Evolutionary conservation across 345 rosid species (phyloP), one percentile per base, ranked within the genome.

Genomic region (Aquilaria yunnanensis): DNA sequence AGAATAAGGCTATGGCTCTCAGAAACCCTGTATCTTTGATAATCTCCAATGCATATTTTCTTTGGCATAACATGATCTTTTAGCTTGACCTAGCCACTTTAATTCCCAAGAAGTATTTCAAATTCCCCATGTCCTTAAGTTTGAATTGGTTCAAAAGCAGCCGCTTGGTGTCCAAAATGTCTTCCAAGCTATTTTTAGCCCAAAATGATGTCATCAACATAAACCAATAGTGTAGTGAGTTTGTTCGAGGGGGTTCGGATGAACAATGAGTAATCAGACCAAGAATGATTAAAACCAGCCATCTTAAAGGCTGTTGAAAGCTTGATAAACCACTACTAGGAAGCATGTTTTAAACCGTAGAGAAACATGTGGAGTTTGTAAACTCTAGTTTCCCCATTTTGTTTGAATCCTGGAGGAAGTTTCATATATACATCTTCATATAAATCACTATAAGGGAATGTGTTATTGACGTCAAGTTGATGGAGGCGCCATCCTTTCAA

Each of bases 41-140:
- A 52, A 71, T 60, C 3, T 60, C 70, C 1, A 65, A 12, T 8
- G 12, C 53, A 49, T 60, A 31, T 31, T 66, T 66, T 5, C 52
- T 7, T 29, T 60, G 61, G 12, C 30, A 47, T 0, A 65, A 29
- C 10, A 10, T 11, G 6, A 66, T n/a, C 4, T 56, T 32, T 12
- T 10, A 2, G 2, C 1, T 1, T 0, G 6, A 31, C 0, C 0
- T 29, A 5, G 57, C 57, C 6, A 71, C 47, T 45, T 71, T 48
- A 46, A 65, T 59, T 4, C 58, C 66, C 10, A 71, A n/a, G 23
- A 71, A 60, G 3, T 65, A 70, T 13, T 65, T 59, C 1, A 57
- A n/a, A 9, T 6, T 10, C 6, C 67, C 51, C 16, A 61, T 23
- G 6, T 66, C 67, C n/a, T 66, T 72, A 6, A 50, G 56, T 12